Percentiles rank a stretch among this genome's conserved stretches.
Evolutionary conservation across 2,329 filamentous ascomycete species (phyloP).

Genomic region (Penicillium verrucosum): DNA sequence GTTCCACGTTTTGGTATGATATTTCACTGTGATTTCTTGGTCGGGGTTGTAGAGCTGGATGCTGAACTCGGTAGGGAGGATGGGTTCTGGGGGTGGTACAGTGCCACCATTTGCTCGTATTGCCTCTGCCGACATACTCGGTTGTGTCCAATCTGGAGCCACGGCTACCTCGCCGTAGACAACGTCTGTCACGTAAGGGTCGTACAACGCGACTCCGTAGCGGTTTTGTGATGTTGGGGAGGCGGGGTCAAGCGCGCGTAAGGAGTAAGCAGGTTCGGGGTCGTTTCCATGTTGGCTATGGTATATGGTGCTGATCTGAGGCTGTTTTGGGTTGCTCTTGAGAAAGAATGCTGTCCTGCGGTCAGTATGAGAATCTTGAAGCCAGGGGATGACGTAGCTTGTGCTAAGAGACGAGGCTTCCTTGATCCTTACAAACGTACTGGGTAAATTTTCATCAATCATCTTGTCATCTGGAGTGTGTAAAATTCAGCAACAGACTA

Average conservation of each 20-base stretch:
- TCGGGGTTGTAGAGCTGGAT: constrained; percentile 94
- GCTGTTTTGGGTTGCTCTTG: constrained; percentile 47
- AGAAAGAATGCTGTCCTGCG: constrained; percentile 55
- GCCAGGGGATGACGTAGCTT: constrained; percentile 18
- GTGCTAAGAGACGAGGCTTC: background rate
- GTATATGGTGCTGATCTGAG: constrained; percentile 39
- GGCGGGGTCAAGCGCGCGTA: constrained; percentile 72
- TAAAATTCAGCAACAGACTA: background rate
- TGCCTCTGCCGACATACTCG: constrained; percentile 76
- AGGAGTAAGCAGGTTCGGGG: constrained; percentile 72
- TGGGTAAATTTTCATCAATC: constrained; percentile 93
- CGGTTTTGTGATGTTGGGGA: constrained; percentile 69
- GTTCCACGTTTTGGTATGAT: constrained; percentile 72
- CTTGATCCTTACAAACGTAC: constrained; percentile 48
- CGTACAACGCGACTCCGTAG: constrained; percentile 82
- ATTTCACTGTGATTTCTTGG: constrained; percentile 68
- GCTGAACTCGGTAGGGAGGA: constrained; percentile 74
- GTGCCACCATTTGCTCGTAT: constrained; percentile 67
- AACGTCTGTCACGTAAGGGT: constrained; percentile 75
- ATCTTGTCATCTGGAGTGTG: constrained; percentile 48
- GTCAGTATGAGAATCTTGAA: constrained; percentile 9
- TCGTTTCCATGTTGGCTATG: constrained; percentile 73
- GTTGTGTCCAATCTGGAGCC: constrained; percentile 80
- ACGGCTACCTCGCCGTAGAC: constrained; percentile 85
- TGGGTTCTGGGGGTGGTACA: constrained; percentile 63